Evolutionary conservation across 1,284 basidiomycete genomes (phyloP).

Genomic region (Malassezia vespertilionis): DNA sequence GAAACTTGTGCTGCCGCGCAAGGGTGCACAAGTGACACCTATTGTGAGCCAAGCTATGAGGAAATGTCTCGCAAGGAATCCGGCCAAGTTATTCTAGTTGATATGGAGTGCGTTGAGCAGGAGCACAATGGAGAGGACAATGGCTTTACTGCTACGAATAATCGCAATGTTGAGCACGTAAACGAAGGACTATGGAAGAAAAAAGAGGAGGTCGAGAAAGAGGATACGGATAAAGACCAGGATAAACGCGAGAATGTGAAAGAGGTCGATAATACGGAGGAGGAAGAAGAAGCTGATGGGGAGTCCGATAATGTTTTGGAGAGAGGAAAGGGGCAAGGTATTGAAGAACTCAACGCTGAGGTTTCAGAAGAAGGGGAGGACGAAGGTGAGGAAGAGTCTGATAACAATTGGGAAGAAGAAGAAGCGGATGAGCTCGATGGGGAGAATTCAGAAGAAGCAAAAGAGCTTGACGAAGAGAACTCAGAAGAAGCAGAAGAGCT

Average conservation of each 20-base stretch:
- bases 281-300: not conserved
- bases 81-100: too few relatives aligned
- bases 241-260: not conserved
- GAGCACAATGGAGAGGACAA: not conserved
- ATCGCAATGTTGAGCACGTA: too few relatives aligned
- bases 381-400: not conserved
- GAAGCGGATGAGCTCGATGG: not conserved
- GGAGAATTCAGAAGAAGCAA: not conserved
- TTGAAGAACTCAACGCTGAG: not conserved
- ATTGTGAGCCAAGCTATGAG: too few relatives aligned
- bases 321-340: not conserved
- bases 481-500: not conserved
- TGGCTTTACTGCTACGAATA: too few relatives aligned
- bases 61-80: too few relatives aligned
- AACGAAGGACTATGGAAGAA: too few relatives aligned
- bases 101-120: too few relatives aligned
- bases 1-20: too few relatives aligned
- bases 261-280: not conserved
- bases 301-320: not conserved
- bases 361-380: not conserved
- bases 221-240: not conserved
- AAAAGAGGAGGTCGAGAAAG: not conserved
- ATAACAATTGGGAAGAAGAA: not conserved
- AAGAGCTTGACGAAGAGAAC: not conserved
- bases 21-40: too few relatives aligned